Conservation (phyloP, 2,329 filamentous ascomycete genomes). For the Cercospora sp. region DNA sequence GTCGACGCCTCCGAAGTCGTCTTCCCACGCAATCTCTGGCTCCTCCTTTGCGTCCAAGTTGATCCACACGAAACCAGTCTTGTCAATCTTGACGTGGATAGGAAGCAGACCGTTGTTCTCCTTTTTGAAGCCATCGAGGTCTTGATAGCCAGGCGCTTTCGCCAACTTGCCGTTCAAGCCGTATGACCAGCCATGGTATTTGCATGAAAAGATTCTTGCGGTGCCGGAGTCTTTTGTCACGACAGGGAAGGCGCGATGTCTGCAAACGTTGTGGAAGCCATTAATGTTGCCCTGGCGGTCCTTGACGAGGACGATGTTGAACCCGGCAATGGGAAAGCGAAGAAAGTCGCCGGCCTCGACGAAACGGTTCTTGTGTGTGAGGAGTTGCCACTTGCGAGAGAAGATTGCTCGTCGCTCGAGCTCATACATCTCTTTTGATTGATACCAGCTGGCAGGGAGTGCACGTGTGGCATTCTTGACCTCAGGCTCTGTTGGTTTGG, state of each 20-base stretch:
- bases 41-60: conserved; percentile 54
- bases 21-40: conserved; percentile 54
- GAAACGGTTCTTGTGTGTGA: conserved; percentile 37
- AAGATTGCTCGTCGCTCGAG: conserved; percentile 50
- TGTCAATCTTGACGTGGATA: conserved; percentile 56
- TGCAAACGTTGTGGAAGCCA: conserved; percentile 64
- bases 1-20: conserved; percentile 55
- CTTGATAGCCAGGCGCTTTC: conserved; percentile 61
- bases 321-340: conserved; percentile 57
- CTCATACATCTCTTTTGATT: conserved; percentile 47
- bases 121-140: conserved; percentile 58
- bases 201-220: conserved; percentile 57
- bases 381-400: conserved; percentile 40
- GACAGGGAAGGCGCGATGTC: conserved; percentile 62
- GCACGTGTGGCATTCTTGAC: conserved; percentile 39
- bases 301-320: conserved; percentile 55
- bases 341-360: conserved; percentile 40
- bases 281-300: conserved; percentile 56
- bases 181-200: conserved; percentile 65
- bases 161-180: conserved; percentile 58
- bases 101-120: conserved; percentile 57
- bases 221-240: conserved; percentile 53
- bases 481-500: conserved; percentile 27
- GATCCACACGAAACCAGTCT: conserved; percentile 59
- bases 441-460: conserved; percentile 50